Evolutionary conservation across 2,329 filamentous ascomycete species (phyloP).

Genomic region (Colletotrichum neosansevieriae): DNA sequence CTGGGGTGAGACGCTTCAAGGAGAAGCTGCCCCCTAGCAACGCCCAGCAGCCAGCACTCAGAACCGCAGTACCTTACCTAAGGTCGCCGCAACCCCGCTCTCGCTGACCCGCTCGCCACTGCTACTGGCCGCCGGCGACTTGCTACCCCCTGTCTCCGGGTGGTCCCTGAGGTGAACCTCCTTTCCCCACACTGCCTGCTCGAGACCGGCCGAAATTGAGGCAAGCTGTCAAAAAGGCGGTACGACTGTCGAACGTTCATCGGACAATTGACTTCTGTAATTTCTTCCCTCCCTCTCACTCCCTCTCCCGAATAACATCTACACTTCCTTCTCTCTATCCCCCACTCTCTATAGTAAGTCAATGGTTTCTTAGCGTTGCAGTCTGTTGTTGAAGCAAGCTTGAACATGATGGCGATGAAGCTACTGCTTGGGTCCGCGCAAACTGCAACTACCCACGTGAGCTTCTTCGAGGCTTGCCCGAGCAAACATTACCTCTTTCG

Average conservation of each 20-base stretch:
- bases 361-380: not conserved
- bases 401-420: not conserved
- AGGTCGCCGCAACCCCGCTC: conserved; percentile 37
- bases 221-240: conserved; percentile 52
- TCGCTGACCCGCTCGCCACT: conserved; percentile 26
- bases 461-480: not conserved
- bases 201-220: conserved; percentile 43
- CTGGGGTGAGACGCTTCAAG: conserved; percentile 12
- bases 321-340: conserved; percentile 1
- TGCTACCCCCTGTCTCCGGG: conserved; percentile 34
- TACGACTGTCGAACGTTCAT: conserved; percentile 34
- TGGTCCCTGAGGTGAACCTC: conserved; percentile 41
- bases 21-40: conserved; percentile 21
- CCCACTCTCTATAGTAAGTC: conserved; percentile 12
- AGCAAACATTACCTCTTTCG: not conserved
- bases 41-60: conserved; percentile 12
- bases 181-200: conserved; percentile 46
- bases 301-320: conserved; percentile 23
- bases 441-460: conserved; percentile 34
- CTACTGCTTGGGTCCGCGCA: conserved; percentile 11
- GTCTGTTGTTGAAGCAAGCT: not conserved
- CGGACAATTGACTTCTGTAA: conserved; percentile 20
- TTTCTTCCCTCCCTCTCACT: conserved; percentile 41
- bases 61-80: conserved; percentile 20
- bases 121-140: conserved; percentile 24